phyloP scores from a whole-genome alignment of 1,284 basidiomycete species.

The Puccinia coronata region DNA sequence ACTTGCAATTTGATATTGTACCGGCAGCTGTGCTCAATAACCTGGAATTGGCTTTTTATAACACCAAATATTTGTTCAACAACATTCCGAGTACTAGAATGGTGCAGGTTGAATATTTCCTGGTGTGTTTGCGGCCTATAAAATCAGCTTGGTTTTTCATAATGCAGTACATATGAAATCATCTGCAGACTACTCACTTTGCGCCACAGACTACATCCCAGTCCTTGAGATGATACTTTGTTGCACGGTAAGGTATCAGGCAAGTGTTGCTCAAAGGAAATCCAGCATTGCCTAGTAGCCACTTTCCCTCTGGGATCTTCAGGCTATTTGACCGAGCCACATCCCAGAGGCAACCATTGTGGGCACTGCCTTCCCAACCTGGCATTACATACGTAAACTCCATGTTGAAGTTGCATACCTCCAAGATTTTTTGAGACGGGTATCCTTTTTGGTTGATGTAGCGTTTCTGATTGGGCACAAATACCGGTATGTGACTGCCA shows the following conservation, averaged over 20 bases:
- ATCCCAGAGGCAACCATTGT: slow-evolving; percentile 20
- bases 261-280: neutral
- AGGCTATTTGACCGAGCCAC: neutral
- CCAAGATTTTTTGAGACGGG: slow-evolving; percentile 20
- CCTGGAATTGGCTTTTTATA: slow-evolving; percentile 8
- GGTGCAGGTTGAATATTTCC: slow-evolving; percentile 51
- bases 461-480: neutral
- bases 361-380: slow-evolving; percentile 30
- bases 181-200: slow-evolving; percentile 11
- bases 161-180: too few species aligned
- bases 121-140: slow-evolving; percentile 48
- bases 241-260: neutral
- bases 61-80: slow-evolving; percentile 51
- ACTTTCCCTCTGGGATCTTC: slow-evolving; percentile 1
- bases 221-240: slow-evolving; percentile 5
- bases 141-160: too few species aligned
- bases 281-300: slow-evolving; percentile 4
- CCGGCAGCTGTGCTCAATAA: neutral
- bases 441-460: slow-evolving; percentile 1
- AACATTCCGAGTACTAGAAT: slow-evolving; percentile 50
- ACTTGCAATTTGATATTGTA: slow-evolving; percentile 4
- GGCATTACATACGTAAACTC: slow-evolving; percentile 15
- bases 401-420: slow-evolving; percentile 17
- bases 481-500: neutral
- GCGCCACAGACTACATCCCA: neutral